Base-by-base conservation (phyloP, 306 rosid species). In the Fragaria vesca region DNA sequence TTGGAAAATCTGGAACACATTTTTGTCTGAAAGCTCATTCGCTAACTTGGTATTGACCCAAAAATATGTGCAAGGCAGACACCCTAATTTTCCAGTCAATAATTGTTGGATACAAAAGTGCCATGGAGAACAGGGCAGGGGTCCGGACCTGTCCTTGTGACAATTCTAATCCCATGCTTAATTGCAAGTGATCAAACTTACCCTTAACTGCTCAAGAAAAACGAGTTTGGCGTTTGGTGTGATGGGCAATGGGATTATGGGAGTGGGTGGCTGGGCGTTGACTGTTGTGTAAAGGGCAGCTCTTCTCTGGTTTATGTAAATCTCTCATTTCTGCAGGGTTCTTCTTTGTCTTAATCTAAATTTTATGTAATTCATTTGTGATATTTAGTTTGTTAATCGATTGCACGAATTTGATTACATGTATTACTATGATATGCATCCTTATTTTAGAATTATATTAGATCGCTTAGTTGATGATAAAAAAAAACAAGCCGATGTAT, bases 1-100 rank as follows among this genome's bases (percentile, higher is more conserved):
- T 77, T 74, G 63, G 62, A 75, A 79, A 75, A 4, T 71, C 61
- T 74, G 72, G 66, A 43, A 13, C 75, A 75, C 77, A 66, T 47
- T 73, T 75, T 81, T 81, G 83, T 85, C 81, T 65, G 78, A 75
- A 79, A 74, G 66, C 16, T 78, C 61, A 57, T 60, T 72, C 60
- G 55, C 71, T 72, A 72, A 24, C 62, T 61, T 73, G 30, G 42
- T 76, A 1, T 72, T 62, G 46, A 20, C 47, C 71, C 24, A 63
- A 21, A 30, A 0, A 47, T 45, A 24, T 61, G 40, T 69, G 60
- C 40, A n/a, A 21, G 50, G 21, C 46, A 4, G 34, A 17, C 50
- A 57, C 8, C 43, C 70, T 12, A 74, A 73, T 9, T 50, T 32
- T 61, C 40, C 30, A 32, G 30, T 30, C 47, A 50, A 48, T 71